Evolutionary conservation across 257 asterid genomes (phyloP).

Genomic region (Salvia miltiorrhiza): DNA sequence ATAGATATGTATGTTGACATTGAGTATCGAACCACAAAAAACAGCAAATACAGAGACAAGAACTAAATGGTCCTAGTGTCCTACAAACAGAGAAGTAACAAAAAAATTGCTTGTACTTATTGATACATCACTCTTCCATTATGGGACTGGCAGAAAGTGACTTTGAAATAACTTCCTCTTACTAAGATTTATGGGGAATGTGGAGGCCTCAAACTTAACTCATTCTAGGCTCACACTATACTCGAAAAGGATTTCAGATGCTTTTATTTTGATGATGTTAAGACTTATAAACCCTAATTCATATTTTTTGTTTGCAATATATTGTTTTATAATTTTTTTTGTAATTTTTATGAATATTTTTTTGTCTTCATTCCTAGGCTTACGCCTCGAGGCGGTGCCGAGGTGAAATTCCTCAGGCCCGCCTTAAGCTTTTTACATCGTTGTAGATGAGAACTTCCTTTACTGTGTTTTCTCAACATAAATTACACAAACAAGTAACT

Average conservation of each 20-base stretch:
- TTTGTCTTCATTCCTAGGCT: no score
- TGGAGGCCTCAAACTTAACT: neutral
- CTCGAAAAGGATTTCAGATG: neutral
- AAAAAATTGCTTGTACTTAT: neutral
- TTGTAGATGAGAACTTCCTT: conserved; percentile 1
- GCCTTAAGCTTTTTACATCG: no score
- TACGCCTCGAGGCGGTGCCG: no score
- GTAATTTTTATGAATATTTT: no score
- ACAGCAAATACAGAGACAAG: neutral
- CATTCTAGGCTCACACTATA: neutral
- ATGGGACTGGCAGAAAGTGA: neutral
- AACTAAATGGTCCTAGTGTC: neutral
- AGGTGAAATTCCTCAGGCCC: no score
- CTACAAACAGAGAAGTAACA: neutral
- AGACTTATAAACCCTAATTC: no score
- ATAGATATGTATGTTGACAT: neutral
- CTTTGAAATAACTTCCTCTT: neutral
- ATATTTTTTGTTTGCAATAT: no score
- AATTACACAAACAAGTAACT: neutral
- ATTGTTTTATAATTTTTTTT: no score
- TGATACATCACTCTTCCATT: neutral
- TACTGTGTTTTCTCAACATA: neutral
- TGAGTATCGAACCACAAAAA: neutral
- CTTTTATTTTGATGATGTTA: no score
- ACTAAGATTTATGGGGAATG: neutral